Evolutionary conservation across 257 asterid species (phyloP).

Genomic region (Nemophila menziesii): DNA sequence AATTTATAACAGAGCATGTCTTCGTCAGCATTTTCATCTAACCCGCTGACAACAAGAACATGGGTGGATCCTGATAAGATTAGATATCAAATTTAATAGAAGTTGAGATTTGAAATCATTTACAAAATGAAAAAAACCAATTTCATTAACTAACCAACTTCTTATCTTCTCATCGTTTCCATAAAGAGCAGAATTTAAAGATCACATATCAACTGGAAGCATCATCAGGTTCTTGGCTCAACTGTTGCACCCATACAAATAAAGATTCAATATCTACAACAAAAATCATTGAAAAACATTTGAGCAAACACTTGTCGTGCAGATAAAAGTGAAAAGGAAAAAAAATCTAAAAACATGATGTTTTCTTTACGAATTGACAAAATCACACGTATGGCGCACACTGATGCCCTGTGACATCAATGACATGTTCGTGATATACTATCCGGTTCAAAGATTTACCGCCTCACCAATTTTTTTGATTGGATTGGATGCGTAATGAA

Average conservation of each 20-base stretch:
- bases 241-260: slow-evolving; percentile 45
- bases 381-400: slow-evolving; percentile 93
- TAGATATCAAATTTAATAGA: slow-evolving; percentile 8
- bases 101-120: not conserved
- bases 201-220: slow-evolving; percentile 86
- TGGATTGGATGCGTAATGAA: too few species aligned
- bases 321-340: slow-evolving; percentile 10
- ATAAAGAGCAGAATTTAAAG: slow-evolving; percentile 38
- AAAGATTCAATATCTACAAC: slow-evolving; percentile 4
- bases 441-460: slow-evolving; percentile 50
- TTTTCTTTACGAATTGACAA: slow-evolving; percentile 91
- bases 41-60: slow-evolving; percentile 94
- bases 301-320: too few species aligned
- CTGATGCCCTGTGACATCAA: slow-evolving; percentile 71
- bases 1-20: slow-evolving; percentile 97
- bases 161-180: slow-evolving; percentile 96
- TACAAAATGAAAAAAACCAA: slow-evolving; percentile 3
- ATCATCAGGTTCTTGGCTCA: slow-evolving; percentile 88
- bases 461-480: too few species aligned
- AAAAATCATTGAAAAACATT: too few species aligned
- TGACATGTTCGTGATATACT: slow-evolving; percentile 59
- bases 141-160: slow-evolving; percentile 49
- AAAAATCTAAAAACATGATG: slow-evolving; percentile 88
- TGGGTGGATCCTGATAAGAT: slow-evolving; percentile 72
- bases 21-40: slow-evolving; percentile 98